Base-by-base conservation (phyloP, 2,329 filamentous ascomycete species). In the Cladosporium austrohemisphaericum region DNA sequence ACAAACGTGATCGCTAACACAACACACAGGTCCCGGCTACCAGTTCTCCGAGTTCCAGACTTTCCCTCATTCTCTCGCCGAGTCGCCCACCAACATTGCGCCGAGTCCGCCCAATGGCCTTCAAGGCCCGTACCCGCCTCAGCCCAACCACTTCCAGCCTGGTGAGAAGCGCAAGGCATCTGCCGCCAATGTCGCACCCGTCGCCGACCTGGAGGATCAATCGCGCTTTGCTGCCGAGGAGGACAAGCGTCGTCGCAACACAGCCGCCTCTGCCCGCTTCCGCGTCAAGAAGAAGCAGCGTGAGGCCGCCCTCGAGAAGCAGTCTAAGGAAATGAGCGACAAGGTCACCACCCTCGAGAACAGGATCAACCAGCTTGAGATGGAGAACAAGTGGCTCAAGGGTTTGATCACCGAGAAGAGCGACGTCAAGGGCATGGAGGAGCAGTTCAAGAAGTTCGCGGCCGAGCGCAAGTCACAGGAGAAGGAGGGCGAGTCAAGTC, bases 281-380 rank as follows among this genome's bases (percentile, higher is more conserved):
- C 72, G 74, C 38, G 69, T 77, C 53, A 77, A 77, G 69, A 77
- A 77, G 73, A 77, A 77, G 71, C 73, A 76, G 61, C 71, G 74
- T 37, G 74, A 77, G 61, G 71, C 74, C 56, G 71, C 69, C 7
- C 69, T 77, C 35, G 74, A 77, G 67, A 73, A 75, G 66, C 69
- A 69, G 16, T 68, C 73, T 41, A 75, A 74, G 62, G 74, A 76
- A 45, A 76, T 76, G 71, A 66, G 65, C 26, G 74, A 76, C 52
- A 71, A 73, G 56, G 71, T 76, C 46, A 62, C 58, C 32, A 54
- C 64, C 11, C 65, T 76, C 47, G 73, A 76, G 60, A 63, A 66
- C 37, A 69, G 72, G 37, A 71, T 76, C 25, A 65, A 71, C 52
- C 70, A 76, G 58, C 67, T 77, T 31, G 74, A 77, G 65, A 75